These are phyloP conservation scores for Linnemannia zychae DNA, from an alignment of 192 early-diverging fungal species.

Conservation along the genomic window DNA sequence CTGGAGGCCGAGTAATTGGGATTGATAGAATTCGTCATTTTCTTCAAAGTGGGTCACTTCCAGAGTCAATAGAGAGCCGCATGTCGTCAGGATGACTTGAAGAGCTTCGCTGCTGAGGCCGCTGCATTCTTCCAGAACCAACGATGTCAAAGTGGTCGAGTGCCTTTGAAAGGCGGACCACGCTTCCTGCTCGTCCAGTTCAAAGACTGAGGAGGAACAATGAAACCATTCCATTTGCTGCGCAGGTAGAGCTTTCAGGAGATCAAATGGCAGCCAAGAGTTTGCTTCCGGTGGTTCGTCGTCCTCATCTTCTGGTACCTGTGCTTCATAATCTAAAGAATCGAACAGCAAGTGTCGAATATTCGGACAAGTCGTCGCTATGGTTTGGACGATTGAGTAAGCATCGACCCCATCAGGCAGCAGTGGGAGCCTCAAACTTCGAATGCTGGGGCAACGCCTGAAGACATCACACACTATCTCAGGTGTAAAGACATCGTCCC, in stretches of 20 bases:
- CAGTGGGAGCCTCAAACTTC: neutral
- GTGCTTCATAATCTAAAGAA: neutral
- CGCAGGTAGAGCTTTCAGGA: neutral
- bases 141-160: neutral
- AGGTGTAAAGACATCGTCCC: neutral
- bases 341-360: neutral
- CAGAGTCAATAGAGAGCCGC: neutral
- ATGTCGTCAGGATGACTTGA: neutral
- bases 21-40: neutral
- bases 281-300: neutral
- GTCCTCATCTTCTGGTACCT: neutral
- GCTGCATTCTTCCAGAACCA: neutral
- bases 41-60: neutral
- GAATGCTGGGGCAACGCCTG: neutral
- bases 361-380: neutral
- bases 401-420: neutral
- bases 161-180: neutral
- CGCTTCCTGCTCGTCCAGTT: neutral
- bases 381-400: neutral
- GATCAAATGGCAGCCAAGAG: neutral
- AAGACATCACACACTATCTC: neutral
- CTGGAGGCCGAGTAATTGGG: neutral
- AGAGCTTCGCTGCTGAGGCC: neutral
- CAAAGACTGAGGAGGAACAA: neutral
- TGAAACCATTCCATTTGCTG: neutral